These are phyloP conservation scores for Backusella psychrophila DNA, from an alignment of 192 early-diverging fungal species.

Conservation along the genomic window DNA sequence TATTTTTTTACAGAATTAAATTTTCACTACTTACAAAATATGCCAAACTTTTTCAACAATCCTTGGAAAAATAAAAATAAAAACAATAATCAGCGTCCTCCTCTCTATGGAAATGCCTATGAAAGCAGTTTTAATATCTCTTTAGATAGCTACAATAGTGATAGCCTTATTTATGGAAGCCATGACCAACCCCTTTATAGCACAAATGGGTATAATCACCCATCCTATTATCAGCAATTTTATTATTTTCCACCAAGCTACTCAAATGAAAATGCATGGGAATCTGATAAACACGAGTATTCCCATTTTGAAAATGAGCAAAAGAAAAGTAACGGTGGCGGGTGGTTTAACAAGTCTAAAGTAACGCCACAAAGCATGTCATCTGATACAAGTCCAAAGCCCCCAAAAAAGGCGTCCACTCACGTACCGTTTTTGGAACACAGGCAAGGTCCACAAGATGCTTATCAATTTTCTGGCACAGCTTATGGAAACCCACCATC, in stretches of 20 bases:
- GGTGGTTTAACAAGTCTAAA: background rate
- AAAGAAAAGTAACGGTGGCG: background rate
- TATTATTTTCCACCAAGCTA: background rate
- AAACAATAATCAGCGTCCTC: background rate
- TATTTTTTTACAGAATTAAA: background rate
- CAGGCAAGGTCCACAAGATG: background rate
- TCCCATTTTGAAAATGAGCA: background rate
- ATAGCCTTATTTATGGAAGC: background rate
- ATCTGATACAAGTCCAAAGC: background rate
- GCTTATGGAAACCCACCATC: conserved; percentile 16
- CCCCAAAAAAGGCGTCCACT: background rate
- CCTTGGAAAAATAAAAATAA: background rate
- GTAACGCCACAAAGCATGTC: background rate
- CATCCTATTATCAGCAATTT: background rate
- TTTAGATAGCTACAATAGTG: background rate
- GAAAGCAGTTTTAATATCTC: background rate
- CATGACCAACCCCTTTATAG: background rate
- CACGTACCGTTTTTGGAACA: background rate
- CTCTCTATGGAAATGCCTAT: background rate
- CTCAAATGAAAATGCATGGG: background rate
- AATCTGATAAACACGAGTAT: background rate
- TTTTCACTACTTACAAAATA: background rate
- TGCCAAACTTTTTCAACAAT: background rate
- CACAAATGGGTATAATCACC: background rate
- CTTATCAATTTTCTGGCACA: conserved; percentile 33